Evolutionary conservation across 805 yeast genomes (phyloP), one percentile per base, ranked within the genome.

Genomic region (Yarrowia yakushimensis): DNA sequence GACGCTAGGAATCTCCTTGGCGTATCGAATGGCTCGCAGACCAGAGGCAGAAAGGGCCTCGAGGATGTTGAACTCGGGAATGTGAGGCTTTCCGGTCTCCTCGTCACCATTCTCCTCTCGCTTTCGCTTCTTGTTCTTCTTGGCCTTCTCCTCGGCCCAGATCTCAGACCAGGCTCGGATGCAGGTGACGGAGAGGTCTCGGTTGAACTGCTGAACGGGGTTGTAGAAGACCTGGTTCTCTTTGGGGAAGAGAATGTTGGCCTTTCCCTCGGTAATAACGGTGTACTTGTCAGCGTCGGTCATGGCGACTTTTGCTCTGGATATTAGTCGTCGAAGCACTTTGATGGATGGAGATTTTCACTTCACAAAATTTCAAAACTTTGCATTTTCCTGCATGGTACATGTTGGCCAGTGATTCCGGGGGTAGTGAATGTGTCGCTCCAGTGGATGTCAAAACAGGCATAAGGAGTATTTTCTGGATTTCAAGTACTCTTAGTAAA

Each of bases 1-100:
- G 3, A 88, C 87, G 17, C 82, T 75, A 2, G 97, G 96, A 48
- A 94, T 84, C 73, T 94, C 99, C 66, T 88, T 87, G 20, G 92
- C 97, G 70, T 94, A 94, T 64, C 99, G 79, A 59, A 94, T 86
- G 2, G 98, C 96, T 61, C 99, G 82, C 39, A 94, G 78, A 0
- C 99, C 99, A 1, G 98, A 87, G 0, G 99, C 99, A 45, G 96
- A 87, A 12, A 94, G 78, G 0, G 97, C 98, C 70, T 94, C 99
- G 42, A 93, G 73, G 13, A 94, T 85, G 30, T 48, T 50, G 45
- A 50, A 60, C 3, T 31, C 42, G 28, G 83, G 82, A 43, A 90
- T 82, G 67, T 79, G 84, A 11, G 86, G 84, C 46, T 52, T 52
- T 36, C 37, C 59, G 11, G 42, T 39, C 12, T 63, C 63, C 36